A percentile compares a stretch with the other conserved stretches of the same genome.
Evolutionary conservation across 1,284 basidiomycete species (phyloP).

Genomic region (Ustilago cynodontis): DNA sequence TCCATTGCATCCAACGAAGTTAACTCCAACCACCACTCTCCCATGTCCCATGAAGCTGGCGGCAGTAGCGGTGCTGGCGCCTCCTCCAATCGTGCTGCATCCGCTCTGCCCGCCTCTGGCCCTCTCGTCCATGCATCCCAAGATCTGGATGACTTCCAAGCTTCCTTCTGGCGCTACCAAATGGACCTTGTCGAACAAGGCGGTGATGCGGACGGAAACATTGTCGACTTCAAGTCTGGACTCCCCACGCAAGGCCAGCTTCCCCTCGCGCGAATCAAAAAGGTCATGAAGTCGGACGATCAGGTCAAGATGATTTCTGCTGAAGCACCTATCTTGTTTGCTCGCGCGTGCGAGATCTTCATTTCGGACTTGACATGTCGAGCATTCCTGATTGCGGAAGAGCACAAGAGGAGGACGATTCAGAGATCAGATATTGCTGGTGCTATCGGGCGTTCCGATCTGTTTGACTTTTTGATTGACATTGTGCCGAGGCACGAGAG

Average conservation of each 20-base stretch:
- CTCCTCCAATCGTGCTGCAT: slow-evolving; percentile 32
- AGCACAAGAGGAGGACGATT: slow-evolving; percentile 67
- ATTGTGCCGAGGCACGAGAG: slow-evolving; percentile 65
- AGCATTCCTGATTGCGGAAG: slow-evolving; percentile 67
- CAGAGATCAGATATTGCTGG: slow-evolving; percentile 66
- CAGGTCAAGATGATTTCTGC: slow-evolving; percentile 70
- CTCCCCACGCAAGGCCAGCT: slow-evolving; percentile 62
- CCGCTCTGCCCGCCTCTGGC: slow-evolving; percentile 26
- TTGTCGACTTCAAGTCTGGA: slow-evolving; percentile 62
- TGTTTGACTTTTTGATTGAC: slow-evolving; percentile 70
- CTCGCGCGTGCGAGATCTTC: slow-evolving; percentile 69
- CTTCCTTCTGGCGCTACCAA: slow-evolving; percentile 64
- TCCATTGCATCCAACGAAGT: slow-evolving; percentile 43
- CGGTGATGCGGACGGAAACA: slow-evolving; percentile 57
- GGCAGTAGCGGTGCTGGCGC: slow-evolving; percentile 13
- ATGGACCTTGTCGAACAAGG: slow-evolving; percentile 65
- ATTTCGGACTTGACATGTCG: slow-evolving; percentile 69
- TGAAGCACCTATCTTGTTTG: slow-evolving; percentile 68
- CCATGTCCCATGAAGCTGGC: slow-evolving; percentile 4
- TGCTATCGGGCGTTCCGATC: slow-evolving; percentile 65
- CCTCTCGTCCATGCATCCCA: slow-evolving; percentile 51
- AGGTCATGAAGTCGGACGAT: slow-evolving; percentile 69
- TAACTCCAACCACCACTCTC: slow-evolving; percentile 9
- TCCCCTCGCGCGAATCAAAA: slow-evolving; percentile 68
- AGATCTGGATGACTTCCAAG: slow-evolving; percentile 58